Base-by-base conservation (phyloP, 2,329 filamentous ascomycete species). In the Exophiala spinifera region DNA sequence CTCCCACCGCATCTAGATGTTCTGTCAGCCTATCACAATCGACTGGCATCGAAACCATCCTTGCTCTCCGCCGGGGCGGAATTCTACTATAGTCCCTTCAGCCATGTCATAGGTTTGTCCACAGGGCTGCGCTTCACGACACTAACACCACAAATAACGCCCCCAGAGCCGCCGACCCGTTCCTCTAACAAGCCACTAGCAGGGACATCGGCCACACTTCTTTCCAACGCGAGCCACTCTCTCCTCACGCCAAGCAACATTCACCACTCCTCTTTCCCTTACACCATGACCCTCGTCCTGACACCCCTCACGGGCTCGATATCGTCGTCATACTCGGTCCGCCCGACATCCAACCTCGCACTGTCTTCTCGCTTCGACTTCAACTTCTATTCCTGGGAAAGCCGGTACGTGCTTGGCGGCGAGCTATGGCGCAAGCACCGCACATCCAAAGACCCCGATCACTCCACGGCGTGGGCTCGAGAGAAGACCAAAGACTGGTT, bases 371-470 rank as follows among this genome's bases (percentile, higher is more conserved):
- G 88, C 46, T 92, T 97, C 74, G 91, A 95, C 67, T 99, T 99
- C 74, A 99, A 99, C 66, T 88, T 96, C 46, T 97, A 96, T 73
- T 96, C 90, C 69, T 99, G 96, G 75, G 94, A 99, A 75, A 96
- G 90, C 67, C 88, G 94, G 55, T 87, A 96, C 78, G 86, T 91
- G 21, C 81, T 97, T 20, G 94, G 94, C 13, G 89, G 90, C 74
- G 94, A 99, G 74, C 76, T 97, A 40, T 99, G 94, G 92, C 85
- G 89, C 49, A 48, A 20, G 11, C 53, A 40, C 21, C 36, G 17
- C 51, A 15, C 72, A 72, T 72, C 67, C 60, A 70, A 71, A 55
- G 78, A 75, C 64, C 71, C 65, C 49, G 72, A 61, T 49, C 76
- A 75, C 65, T 70, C 69, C 66, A 68, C 67, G 57, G 72, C 70